Base-by-base conservation (phyloP, 257 asterid genomes). In the Solanum stenotomum region DNA sequence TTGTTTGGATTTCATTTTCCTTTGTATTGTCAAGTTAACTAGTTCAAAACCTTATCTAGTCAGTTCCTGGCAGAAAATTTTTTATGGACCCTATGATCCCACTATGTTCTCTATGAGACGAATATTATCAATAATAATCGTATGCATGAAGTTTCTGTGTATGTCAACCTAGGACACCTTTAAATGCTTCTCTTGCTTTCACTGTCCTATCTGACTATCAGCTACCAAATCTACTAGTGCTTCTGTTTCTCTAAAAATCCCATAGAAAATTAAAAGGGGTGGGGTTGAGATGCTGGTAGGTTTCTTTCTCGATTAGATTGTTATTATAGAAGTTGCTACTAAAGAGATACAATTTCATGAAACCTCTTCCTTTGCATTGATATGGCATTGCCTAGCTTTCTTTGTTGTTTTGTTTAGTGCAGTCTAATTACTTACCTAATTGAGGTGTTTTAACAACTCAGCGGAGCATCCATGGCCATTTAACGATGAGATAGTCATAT, bases 381-480 rank as follows among this genome's bases (percentile, higher is more conserved):
- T 52, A 16, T 16, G 23, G 37, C 40, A 81, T 42, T 44, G 29
- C 10, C 29, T 16, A 46, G 85, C 15, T 81, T 16, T 18, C 44
- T 27, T 46, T 46, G 42, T 46, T 46, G 42, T 46, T 81, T 46
- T 20, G 8, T 81, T 3, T 46, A 49, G 70, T 49, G 44, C 20
- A 18, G 29, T 82, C 2, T 33, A 46, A 81, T 18, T 29, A 18
- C 86, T 20, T 46, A 25, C 38, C 68, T 46, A 86, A 31, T 33
- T 31, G 14, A 46, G 83, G 68, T 29, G 29, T 85, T 70, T 6
- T 86, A 4, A 44, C 49, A 83, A 86, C 92, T 84, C 95, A 95
- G 98, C 89, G 44, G 93, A 88, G 40, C 98, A 95, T 90, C 95
- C 98, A 63, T 95, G 96, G 98, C 98, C 98, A 16, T 94, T 96